Conservation (phyloP, 257 asterid genomes). For the Nemophila menziesii region DNA sequence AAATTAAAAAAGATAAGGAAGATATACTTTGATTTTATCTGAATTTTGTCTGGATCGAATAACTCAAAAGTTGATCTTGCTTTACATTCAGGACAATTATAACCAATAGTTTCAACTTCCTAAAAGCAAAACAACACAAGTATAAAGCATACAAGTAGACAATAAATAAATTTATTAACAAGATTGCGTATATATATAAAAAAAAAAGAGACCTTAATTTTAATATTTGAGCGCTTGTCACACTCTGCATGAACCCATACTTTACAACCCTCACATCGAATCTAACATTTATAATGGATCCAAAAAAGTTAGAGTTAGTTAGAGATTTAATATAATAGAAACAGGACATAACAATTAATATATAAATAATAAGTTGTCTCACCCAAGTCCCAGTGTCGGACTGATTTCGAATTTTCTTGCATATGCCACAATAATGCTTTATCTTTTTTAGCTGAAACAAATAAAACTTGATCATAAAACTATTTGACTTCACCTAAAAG, state of each 20-base stretch:
- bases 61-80: conserved; percentile 89
- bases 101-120: conserved; percentile 58
- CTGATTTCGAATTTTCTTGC: conserved; percentile 84
- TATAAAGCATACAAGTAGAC: background rate
- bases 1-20: conserved; percentile 7
- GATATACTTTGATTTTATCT: conserved; percentile 51
- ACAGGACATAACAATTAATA: conserved; percentile 3
- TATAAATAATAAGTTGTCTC: conserved; percentile 17
- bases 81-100: conserved; percentile 96
- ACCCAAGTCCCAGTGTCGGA: conserved; percentile 91
- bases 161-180: conserved; percentile 5
- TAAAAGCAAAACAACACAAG: conserved; percentile 22
- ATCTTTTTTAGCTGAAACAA: conserved; percentile 60
- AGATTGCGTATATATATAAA: conserved; percentile 10
- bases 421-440: conserved; percentile 84
- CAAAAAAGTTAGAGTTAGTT: conserved; percentile 10
- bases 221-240: conserved; percentile 53
- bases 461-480: too few species aligned
- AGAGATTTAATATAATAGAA: background rate
- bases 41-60: conserved; percentile 74
- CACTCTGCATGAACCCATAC: conserved; percentile 96
- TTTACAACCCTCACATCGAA: conserved; percentile 93
- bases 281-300: conserved; percentile 28
- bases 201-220: conserved; percentile 38
- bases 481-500: conserved; percentile 6